Conservation (phyloP, 306 rosid species). For the Prunus padus region DNA sequence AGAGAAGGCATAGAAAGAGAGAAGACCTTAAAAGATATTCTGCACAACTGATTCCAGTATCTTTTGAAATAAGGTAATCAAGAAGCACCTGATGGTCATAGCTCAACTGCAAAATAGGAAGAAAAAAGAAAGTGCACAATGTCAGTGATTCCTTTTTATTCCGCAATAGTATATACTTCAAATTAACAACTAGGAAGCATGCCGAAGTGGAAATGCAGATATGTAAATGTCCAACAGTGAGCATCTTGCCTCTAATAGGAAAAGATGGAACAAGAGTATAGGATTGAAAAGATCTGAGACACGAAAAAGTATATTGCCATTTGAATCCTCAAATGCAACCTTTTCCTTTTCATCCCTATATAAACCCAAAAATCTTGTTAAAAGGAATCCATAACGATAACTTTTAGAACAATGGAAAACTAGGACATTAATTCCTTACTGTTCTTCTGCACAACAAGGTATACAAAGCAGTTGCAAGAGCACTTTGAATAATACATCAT, state of each 20-base stretch:
- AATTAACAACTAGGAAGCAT: conserved; percentile 11
- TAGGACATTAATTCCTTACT: conserved; percentile 47
- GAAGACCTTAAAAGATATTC: conserved; percentile 78
- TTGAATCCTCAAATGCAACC: conserved; percentile 35
- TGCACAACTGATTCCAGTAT: conserved; percentile 77
- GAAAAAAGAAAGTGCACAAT: conserved; percentile 13
- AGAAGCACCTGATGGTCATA: conserved; percentile 92
- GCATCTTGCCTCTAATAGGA: conserved; percentile 67
- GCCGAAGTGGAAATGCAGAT: conserved; percentile 2
- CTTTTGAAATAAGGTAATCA: conserved; percentile 88
- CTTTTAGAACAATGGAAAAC: conserved; percentile 7
- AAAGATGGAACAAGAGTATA: conserved; percentile 70
- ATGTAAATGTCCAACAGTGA: background rate
- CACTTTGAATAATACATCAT: conserved; percentile 83
- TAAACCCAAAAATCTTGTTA: conserved; percentile 24
- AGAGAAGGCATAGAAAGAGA: background rate
- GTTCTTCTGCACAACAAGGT: conserved; percentile 43
- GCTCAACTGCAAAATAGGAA: conserved; percentile 61
- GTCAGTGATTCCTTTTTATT: background rate
- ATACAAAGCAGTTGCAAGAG: conserved; percentile 61
- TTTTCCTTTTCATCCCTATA: conserved; percentile 44
- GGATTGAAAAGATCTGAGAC: conserved; percentile 66
- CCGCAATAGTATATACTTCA: background rate
- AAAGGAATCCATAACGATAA: conserved; percentile 11
- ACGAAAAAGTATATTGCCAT: conserved; percentile 43